Base-by-base conservation (phyloP, 257 asterid species). In the Apocynum venetum region DNA sequence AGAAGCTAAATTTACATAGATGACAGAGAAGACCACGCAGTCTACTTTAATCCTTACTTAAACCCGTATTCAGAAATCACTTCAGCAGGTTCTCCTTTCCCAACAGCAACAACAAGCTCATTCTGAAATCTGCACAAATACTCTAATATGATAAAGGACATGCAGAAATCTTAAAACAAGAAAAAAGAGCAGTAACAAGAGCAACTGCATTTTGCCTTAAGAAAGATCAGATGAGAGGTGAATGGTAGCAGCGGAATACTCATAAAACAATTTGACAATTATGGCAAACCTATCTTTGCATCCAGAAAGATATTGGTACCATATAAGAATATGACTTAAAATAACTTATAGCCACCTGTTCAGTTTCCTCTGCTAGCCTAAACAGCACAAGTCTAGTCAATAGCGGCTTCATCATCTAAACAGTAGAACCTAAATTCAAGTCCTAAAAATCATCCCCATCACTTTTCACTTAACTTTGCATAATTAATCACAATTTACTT, bases 21-120 rank as follows among this genome's bases (percentile, higher is more conserved):
- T 48, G 12, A 68, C 73, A 68, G 38, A 20, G 35, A 19, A 19
- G 4, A 35, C 8, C 41, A 46, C 17, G 41, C 71, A 59, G 4
- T 47, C 69, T 36, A 61, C 57, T 40, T 40, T 76, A 83, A 64
- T 65, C 63, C 86, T 77, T 90, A 92, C 98, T 88, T 91, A 79
- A 90, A 95, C 57, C 98, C 98, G 86, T 91, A 95, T 83, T 88
- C 96, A 76, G 93, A 88, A 97, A 93, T 91, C 83, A 93, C 98
- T 63, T 56, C 19, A 8, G 86, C 96, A 70, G 98, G 98, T 84
- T 91, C 93, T 82, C 97, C 98, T 87, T 95, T 95, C 74, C 98
- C 98, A 73, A 88, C 96, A 51, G 98, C 97, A 78, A 91, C 77
- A 75, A 88, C 43, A 40, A 90, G 87, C 75, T 88, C 93, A 80